Base-by-base conservation (phyloP, 1,139 yeast species). In the Suzukiozyma palmioleophila region DNA sequence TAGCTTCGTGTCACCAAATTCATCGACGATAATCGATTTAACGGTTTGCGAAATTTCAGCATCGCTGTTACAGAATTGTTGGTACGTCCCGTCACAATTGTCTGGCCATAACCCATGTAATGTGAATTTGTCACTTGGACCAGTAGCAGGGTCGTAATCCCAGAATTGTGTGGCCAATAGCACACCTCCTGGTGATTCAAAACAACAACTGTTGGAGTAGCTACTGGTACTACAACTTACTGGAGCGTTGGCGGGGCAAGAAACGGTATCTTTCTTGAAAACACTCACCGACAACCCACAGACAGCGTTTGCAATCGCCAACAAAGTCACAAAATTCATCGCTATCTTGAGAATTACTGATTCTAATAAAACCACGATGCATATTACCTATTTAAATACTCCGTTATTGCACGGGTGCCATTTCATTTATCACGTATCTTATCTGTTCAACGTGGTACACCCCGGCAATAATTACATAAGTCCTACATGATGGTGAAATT, bases 131-230 rank as follows among this genome's bases (percentile, higher is more conserved):
- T 88, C 83, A 1, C 85, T 82, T 1, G 87, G 84, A 2, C 96
- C 96, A 44, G 83, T 72, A 2, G 94, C 81, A 0, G 97, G 97
- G 44, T 69, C 67, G 55, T 85, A 87, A 59, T 89, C 96, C 97
- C 97, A 92, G 61, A 90, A 89, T 58, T 92, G 97, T 0, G 97
- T 87, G 53, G 82, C 86, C 36, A 90, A 62, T 32, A 90, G 68
- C 12, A 89, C 73, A 1, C 97, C 97, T 26, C 61, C 58, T 2
- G 96, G 95, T 37, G 80, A 75, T 56, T 90, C 97, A 58, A 81
- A 87, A 59, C 97, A 92, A 56, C 98, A 92, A 1, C 80, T 58
- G 52, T 84, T 43, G 8, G 43, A 60, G 12, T 72, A 65, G 1
- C 64, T 63, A 3, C 66, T 42, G 34, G 58, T 54, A 14, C 73